A percentile compares a stretch with the other conserved stretches of the same genome.
Evolutionary conservation across 1,284 basidiomycete species (phyloP).

Genomic region (Heimioporus punctisporus): DNA sequence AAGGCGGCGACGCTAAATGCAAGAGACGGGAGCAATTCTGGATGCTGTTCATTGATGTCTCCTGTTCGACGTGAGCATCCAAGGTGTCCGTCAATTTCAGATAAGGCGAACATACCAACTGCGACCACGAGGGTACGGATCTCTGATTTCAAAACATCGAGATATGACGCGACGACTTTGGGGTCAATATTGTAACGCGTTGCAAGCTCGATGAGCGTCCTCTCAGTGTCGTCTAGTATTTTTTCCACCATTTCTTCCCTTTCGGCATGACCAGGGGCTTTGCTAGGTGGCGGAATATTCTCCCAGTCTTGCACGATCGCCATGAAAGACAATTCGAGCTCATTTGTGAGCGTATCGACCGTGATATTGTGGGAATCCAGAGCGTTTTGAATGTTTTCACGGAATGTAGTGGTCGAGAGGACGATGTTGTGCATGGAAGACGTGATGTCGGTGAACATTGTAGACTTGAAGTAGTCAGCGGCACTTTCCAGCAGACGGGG

Average conservation of each 20-base stretch:
- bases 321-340: conserved; percentile 9
- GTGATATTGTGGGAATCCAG: conserved; percentile 5
- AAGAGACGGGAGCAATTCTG: conserved; percentile 7
- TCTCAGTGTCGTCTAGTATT: conserved; percentile 1
- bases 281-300: background rate
- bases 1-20: conserved; percentile 1
- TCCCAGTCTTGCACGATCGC: background rate
- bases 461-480: background rate
- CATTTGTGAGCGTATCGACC: background rate
- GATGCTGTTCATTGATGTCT: conserved; percentile 15
- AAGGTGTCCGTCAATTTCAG: too few relatives aligned
- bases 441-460: conserved; percentile 5
- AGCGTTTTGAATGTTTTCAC: background rate
- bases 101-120: conserved; percentile 10
- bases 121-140: background rate
- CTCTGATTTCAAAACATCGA: background rate
- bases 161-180: background rate
- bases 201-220: background rate
- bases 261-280: conserved; percentile 2
- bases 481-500: conserved; percentile 5
- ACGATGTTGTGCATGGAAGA: conserved; percentile 9
- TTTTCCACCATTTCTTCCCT: conserved; percentile 4
- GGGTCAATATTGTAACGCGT: background rate
- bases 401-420: conserved; percentile 10
- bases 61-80: conserved; percentile 4